Evolutionary conservation across 139 green algal species (phyloP), one percentile per base, ranked within the genome.

Genomic region (Chlamydomonas sphaeroides): DNA sequence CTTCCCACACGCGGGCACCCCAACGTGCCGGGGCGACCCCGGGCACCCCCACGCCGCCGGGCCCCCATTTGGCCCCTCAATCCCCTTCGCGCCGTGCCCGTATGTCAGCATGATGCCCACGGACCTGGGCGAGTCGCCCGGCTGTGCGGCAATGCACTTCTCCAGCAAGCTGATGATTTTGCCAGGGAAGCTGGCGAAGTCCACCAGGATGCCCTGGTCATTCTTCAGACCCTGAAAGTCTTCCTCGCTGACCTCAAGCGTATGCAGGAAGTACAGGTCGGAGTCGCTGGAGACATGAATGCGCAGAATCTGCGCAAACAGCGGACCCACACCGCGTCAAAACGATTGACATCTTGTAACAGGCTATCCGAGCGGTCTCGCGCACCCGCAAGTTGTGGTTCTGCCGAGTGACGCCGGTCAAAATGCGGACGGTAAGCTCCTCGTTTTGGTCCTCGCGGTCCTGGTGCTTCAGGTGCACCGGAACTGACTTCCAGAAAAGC

Each of bases 181-280:
- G 41, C 83, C 85, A 7, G 95, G 92, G 65, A 98, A 99, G 74
- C 86, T 93, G 30, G 84, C 85, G 83, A 97, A 98, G 84, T 99
- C 96, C 15, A 99, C 96, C 3, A 98, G 88, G 69, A 99, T 97
- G 79, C 92, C 91, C 87, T 99, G 95, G 62, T 98, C 94, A 33
- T 87, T 84, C 78, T 97, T 97, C 1, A 99, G 78, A 30, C 73
- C 81, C 66, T 93, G 88, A 48, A 97, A 99, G 36, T 98, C 94
- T 67, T 98, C 94, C 89, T 98, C 96, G 35, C 75, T 94, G 25
- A 98, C 91, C 59, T 98, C 96, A 45, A 98, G 71, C 5, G 92
- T 92, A 73, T 98, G 94, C 67, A 98, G 84, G 63, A 97, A 93
- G 80, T 81, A 91, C 32, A 91, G 73, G 75, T 98, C 94, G 5